Conservation (phyloP, 345 rosid species). For the Psidium guajava region DNA sequence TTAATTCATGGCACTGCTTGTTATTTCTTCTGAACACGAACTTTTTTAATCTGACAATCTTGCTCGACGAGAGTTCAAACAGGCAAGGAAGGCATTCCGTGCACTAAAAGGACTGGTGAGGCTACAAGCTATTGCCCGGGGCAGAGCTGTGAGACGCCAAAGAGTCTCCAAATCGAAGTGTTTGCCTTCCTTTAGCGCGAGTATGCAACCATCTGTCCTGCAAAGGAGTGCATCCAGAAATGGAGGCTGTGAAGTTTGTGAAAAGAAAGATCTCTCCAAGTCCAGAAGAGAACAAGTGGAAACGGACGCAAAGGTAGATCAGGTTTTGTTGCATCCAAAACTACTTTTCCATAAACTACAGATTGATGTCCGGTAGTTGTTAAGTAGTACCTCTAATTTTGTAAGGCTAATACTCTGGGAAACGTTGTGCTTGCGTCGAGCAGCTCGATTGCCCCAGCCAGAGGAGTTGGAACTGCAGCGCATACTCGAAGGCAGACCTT, state of each 20-base stretch:
- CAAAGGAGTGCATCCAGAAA: slow-evolving; percentile 6
- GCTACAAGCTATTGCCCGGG: slow-evolving; percentile 86
- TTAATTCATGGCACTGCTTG: neutral
- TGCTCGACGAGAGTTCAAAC: neutral
- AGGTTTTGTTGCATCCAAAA: neutral
- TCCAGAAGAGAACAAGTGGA: slow-evolving; percentile 23
- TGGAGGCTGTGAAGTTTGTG: slow-evolving; percentile 11
- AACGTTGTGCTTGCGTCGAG: neutral
- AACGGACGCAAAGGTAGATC: slow-evolving; percentile 28
- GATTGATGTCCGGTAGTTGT: neutral
- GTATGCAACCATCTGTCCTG: neutral
- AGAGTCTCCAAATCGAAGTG: slow-evolving; percentile 8
- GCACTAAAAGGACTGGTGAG: slow-evolving; percentile 77
- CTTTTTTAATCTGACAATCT: neutral
- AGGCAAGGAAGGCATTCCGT: slow-evolving; percentile 90
- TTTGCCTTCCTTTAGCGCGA: neutral
- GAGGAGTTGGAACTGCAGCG: slow-evolving; percentile 51
- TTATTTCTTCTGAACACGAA: neutral
- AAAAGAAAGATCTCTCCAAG: slow-evolving; percentile 12
- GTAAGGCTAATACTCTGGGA: neutral
- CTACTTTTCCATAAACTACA: neutral
- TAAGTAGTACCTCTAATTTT: neutral
- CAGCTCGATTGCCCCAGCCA: slow-evolving; percentile 29
- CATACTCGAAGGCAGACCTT: slow-evolving; percentile 46
- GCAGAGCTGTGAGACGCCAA: slow-evolving; percentile 51